Base-by-base conservation (phyloP, 371 early-diverging fungal genomes). In the Coemansia sp. region DNA sequence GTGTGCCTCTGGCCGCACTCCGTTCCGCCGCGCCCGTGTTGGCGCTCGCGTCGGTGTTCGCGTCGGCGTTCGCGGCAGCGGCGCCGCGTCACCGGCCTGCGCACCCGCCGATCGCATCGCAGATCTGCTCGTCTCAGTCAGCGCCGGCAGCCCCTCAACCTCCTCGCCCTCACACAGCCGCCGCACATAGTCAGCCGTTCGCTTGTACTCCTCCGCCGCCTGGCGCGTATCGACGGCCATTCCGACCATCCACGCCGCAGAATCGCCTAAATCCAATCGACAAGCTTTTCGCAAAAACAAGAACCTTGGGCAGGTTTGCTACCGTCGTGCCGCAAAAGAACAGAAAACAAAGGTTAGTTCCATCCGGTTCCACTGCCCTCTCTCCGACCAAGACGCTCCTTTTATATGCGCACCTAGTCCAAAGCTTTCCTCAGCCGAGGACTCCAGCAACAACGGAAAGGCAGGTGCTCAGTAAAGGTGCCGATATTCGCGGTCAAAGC, bases 141-240 rank as follows among this genome's bases (percentile, higher is more conserved):
- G 26, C 26, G 16, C 8, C 38, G 31, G 40, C 42, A 6, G 42
- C 5, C 41, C 26, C 10, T 59, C 51, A 9, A 55, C 40, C 10
- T 68, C 65, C 2, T 58, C 58, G 38, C 65, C 69, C 42, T 73
- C 69, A 31, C 74, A 73, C 8, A 73, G 62, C 26, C 48, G 45
- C 39, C 74, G 60, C 43, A 73, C 60, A 31, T 73, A 73, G 30
- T 73, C 74, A 4, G 45, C 54, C 26, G 68, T 47, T 30, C 53
- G 54, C 50, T 42, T 50, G 42, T 68, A 68, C 62, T 68, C 74
- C 0, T 55, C 74, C n/a, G 55, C 14, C 31, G 59, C 42, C 45
- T 43, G 62, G 34, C 69, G 62, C n/a, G 62, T 57, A 8, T 48
- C 69, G 26, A 65, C 62, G 26, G 64, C 62, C 68, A 73, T 72